A percentile compares a stretch with the other conserved stretches of the same genome.
phyloP scores from a whole-genome alignment of 148 eudicot genomes.

The Vaccinium corymbosum region DNA sequence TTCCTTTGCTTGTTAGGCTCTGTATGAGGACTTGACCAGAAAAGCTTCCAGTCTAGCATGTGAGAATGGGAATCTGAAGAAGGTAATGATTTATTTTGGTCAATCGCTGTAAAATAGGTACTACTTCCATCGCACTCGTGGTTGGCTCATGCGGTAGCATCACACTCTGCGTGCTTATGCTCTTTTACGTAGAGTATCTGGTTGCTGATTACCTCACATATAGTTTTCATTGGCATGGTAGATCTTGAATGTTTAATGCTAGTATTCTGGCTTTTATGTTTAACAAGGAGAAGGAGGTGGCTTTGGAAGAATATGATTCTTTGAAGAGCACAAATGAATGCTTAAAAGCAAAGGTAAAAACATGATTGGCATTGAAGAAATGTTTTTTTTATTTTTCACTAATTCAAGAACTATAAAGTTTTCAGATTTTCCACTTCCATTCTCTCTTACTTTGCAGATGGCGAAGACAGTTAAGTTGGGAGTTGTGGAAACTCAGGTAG shows the following conservation, averaged over 20 bases:
- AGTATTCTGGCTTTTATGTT: neutral
- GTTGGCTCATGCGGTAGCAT: neutral
- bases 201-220: too few relatives aligned
- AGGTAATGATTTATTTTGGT: constrained; percentile 27
- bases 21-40: constrained; percentile 51
- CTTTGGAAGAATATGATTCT: constrained; percentile 39
- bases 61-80: constrained; percentile 65
- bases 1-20: constrained; percentile 38
- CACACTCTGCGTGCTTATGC: neutral
- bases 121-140: neutral
- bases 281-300: constrained; percentile 54
- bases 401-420: neutral
- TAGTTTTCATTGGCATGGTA: neutral
- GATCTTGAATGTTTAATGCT: neutral
- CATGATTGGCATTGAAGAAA: neutral
- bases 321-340: constrained; percentile 44
- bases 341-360: constrained; percentile 55
- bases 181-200: too few relatives aligned
- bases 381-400: neutral
- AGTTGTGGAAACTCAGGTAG: constrained; percentile 27
- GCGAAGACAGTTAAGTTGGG: constrained; percentile 27
- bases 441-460: constrained; percentile 35
- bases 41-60: constrained; percentile 48
- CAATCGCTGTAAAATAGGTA: neutral
- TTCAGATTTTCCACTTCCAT: neutral